Evolutionary conservation across 176 grass and related monocot genomes (phyloP), one percentile per base, ranked within the genome.

Genomic region (Zea luxurians): DNA sequence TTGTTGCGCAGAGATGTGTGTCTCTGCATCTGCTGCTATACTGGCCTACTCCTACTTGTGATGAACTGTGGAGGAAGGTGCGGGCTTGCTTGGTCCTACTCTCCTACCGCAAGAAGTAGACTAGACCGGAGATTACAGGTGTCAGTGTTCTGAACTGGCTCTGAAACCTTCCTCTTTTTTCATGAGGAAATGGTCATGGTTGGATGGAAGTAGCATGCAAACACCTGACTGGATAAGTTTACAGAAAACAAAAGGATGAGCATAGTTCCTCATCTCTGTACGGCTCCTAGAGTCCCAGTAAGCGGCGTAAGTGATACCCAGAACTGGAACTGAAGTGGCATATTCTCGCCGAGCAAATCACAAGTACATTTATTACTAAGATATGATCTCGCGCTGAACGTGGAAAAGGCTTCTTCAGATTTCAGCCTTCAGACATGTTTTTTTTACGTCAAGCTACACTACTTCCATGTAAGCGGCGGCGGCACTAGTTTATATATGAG

Each of bases 331-430:
- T 52, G 7, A 55, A 68, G 11, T 68, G 5, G 62, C 76, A 42
- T 78, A 55, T 78, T 78, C 48, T 67, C 21, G 76, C 48, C 53
- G 37, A 66, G 2, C 76, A 66, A 53, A 53, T 66, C 61, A 53
- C 34, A 66, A 13, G 5, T 64, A 53, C 16, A 12, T 53, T 8
- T 78, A 53, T 8, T 78, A 53, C 76, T 78, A 66, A 41, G 61
- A n/a, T n/a, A n/a, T n/a, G n/a, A 13, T 78, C 20, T 40, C 3
- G 10, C 35, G 5, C 61, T 2, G 62, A 15, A 50, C n/a, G 34
- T 45, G 64, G 64, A 16, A 72, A 54, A 38, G 13, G 35, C 34
- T 60, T 50, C 37, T 40, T 40, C 38, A 16, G 10, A 15, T 17
- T 10, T 62, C 27, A 48, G 15, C 15, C 13, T 66, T 71, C 8